These are phyloP conservation scores for Closterium sp. DNA, from an alignment of 139 green algal genomes.

Conservation along the genomic window DNA sequence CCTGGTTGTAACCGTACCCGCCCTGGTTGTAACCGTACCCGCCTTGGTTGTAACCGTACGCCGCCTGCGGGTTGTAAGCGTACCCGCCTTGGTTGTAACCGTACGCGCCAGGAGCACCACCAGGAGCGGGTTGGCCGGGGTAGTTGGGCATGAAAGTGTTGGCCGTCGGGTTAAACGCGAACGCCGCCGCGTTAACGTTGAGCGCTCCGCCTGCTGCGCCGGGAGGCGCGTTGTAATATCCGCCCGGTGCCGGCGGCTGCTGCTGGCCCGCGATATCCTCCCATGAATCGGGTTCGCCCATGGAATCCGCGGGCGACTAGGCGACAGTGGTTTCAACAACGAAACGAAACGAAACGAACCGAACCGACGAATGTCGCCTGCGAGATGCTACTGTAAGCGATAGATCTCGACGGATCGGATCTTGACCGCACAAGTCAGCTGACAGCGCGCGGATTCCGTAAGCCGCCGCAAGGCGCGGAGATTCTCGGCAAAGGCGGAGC, in stretches of 20 bases:
- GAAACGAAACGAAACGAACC: not conserved
- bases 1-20: not conserved
- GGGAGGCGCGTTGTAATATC: constrained; percentile 6
- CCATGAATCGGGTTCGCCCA: constrained; percentile 48
- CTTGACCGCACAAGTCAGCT: not conserved
- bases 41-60: not conserved
- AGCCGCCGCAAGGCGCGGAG: not conserved
- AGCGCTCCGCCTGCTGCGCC: constrained; percentile 29
- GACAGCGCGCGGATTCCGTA: not conserved
- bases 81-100: constrained; percentile 9
- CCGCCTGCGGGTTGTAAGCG: not conserved
- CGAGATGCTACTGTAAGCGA: not conserved
- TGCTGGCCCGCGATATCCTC: constrained; percentile 48
- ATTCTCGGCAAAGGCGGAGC: not conserved
- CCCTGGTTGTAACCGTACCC: not conserved
- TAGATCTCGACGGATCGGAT: not conserved
- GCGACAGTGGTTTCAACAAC: not conserved
- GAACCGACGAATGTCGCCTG: not conserved
- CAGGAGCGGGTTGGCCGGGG: not conserved
- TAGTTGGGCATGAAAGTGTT: constrained; percentile 46
- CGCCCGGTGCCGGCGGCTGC: not conserved
- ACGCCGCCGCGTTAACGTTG: constrained; percentile 61
- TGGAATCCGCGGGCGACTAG: not conserved
- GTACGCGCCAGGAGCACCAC: not conserved
- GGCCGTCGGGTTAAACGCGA: constrained; percentile 68